These are phyloP conservation scores for Onygenales sp. DNA, from an alignment of 2,329 filamentous ascomycete species.

Conservation along the genomic window DNA sequence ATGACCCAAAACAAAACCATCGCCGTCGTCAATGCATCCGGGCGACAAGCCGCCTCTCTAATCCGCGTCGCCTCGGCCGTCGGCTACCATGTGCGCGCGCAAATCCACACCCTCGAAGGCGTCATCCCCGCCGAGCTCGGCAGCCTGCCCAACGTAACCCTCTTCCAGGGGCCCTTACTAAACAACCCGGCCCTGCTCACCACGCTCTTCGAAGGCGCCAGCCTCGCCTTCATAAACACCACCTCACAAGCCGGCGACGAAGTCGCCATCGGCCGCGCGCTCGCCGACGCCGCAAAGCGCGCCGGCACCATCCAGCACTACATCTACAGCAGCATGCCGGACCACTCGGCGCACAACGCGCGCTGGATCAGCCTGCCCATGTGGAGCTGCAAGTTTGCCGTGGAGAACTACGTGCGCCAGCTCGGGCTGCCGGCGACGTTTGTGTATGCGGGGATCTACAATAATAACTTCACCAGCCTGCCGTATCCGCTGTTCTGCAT, in stretches of 20 bases:
- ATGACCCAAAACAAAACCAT: slow-evolving; percentile 56
- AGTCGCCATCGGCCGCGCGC: slow-evolving; percentile 73
- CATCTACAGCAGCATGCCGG: slow-evolving; percentile 95
- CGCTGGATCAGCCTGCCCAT: slow-evolving; percentile 74
- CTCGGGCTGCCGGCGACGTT: slow-evolving; percentile 80
- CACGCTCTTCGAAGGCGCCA: slow-evolving; percentile 70
- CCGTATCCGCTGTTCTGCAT: slow-evolving; percentile 92
- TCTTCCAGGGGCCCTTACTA: slow-evolving; percentile 55
- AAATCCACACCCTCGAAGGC: slow-evolving; percentile 77
- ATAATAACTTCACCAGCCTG: slow-evolving; percentile 96
- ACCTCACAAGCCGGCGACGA: slow-evolving; percentile 89
- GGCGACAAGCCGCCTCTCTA: slow-evolving; percentile 89
- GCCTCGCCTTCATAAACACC: slow-evolving; percentile 94
- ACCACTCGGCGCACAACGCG: slow-evolving; percentile 71
- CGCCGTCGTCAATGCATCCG: slow-evolving; percentile 90
- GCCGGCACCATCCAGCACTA: slow-evolving; percentile 74
- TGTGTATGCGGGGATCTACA: slow-evolving; percentile 94
- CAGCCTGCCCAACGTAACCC: slow-evolving; percentile 70
- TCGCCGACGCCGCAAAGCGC: slow-evolving; percentile 81
- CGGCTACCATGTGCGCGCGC: slow-evolving; percentile 85
- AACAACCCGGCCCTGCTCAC: slow-evolving; percentile 65
- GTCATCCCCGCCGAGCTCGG: slow-evolving; percentile 82
- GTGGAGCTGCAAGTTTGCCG: slow-evolving; percentile 85
- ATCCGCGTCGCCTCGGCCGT: slow-evolving; percentile 90
- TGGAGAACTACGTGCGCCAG: slow-evolving; percentile 82